phyloP scores from a whole-genome alignment of 495 filamentous ascomycete genomes.

The Lentithecium fluviatile region DNA sequence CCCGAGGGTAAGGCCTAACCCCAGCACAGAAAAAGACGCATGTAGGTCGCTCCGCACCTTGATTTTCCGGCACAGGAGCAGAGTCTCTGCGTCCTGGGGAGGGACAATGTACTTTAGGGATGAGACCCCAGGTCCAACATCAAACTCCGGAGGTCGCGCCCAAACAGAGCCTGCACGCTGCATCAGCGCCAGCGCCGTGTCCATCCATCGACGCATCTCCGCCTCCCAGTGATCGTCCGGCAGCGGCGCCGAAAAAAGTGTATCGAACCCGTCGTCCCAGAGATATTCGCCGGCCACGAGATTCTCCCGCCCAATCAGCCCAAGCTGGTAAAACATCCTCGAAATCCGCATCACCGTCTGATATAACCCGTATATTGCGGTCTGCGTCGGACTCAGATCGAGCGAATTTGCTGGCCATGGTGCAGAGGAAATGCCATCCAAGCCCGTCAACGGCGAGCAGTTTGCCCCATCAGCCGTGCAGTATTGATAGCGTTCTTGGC shows the following conservation, averaged over 20 bases:
- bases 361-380: conserved; percentile 1
- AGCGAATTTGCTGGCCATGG: no score
- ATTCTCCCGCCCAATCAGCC: conserved; percentile 4
- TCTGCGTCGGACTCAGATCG: conserved; percentile 3
- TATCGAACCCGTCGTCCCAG: conserved; percentile 12
- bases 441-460: conserved; percentile 14
- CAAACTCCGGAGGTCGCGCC: conserved; percentile 15
- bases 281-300: conserved; percentile 17
- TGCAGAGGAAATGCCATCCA: not conserved
- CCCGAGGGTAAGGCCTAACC: conserved; percentile 3
- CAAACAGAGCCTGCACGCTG: conserved; percentile 3
- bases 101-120: conserved; percentile 9
- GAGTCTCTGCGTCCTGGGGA: not conserved
- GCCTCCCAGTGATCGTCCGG: conserved; percentile 19
- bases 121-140: conserved; percentile 6
- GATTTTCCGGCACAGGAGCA: conserved; percentile 20
- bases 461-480: not conserved
- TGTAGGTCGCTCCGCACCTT: conserved; percentile 2
- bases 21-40: conserved; percentile 23
- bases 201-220: conserved; percentile 19
- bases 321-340: conserved; percentile 9
- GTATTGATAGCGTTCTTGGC: conserved; percentile 22
- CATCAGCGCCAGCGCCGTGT: conserved; percentile 12
- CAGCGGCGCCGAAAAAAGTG: conserved; percentile 6
- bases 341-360: conserved; percentile 6